phyloP scores from a whole-genome alignment of 2,329 filamentous ascomycete genomes.

The Aureobasidium uvarum region DNA sequence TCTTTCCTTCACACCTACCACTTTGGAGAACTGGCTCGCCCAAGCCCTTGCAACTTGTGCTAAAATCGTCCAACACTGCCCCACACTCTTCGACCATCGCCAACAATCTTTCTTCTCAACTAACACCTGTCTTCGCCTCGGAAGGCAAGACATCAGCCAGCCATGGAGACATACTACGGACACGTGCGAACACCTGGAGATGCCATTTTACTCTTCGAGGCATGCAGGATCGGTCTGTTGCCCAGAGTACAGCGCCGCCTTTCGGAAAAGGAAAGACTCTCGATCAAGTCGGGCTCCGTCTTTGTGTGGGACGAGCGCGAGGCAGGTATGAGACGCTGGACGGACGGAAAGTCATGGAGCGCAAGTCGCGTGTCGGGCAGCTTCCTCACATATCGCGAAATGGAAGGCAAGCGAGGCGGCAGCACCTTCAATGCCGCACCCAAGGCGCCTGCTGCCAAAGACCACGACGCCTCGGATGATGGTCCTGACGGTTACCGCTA shows the following conservation, averaged over 20 bases:
- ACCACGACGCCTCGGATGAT: constrained; percentile 69
- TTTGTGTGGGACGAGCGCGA: constrained; percentile 99
- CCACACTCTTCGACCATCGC: background rate
- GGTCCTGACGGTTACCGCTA: constrained; percentile 86
- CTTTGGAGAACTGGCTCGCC: background rate
- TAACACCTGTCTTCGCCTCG: background rate
- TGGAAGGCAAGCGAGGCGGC: constrained; percentile 95
- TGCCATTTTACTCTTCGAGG: constrained; percentile 98
- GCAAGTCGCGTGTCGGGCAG: constrained; percentile 95
- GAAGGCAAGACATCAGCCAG: background rate
- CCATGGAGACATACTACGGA: constrained; percentile 95
- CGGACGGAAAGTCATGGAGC: constrained; percentile 98
- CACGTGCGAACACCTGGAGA: constrained; percentile 93
- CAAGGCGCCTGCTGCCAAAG: constrained; percentile 39
- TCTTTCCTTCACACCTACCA: background rate
- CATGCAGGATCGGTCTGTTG: constrained; percentile 82
- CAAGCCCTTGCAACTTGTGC: background rate
- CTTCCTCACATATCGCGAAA: constrained; percentile 95
- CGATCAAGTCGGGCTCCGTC: constrained; percentile 92
- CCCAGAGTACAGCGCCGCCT: constrained; percentile 89
- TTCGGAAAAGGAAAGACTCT: constrained; percentile 95
- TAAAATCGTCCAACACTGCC: background rate
- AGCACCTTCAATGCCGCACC: constrained; percentile 59
- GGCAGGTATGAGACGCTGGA: constrained; percentile 98
- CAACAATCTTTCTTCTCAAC: background rate